Evolutionary conservation across 164 flowering plant species (phyloP).

Genomic region (Stephania cephalantha): DNA sequence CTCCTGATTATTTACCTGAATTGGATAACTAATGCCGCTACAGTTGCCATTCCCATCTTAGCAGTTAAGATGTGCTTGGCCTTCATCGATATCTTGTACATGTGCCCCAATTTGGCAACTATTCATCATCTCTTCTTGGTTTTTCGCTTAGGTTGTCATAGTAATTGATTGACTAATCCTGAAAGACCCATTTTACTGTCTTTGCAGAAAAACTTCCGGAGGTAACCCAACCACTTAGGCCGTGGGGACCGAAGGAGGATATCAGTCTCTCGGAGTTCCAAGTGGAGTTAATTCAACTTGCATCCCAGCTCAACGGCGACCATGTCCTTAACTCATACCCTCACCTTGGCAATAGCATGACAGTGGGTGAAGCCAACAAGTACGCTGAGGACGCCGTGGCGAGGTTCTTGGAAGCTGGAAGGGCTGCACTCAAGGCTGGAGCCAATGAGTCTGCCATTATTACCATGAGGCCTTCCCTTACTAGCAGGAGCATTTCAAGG

Average conservation of each 20-base stretch:
- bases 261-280: conserved; percentile 72
- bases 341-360: conserved; percentile 64
- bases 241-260: conserved; percentile 67
- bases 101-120: background rate
- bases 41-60: background rate
- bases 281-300: conserved; percentile 85
- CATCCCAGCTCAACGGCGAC: conserved; percentile 88
- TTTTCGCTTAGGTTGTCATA: background rate
- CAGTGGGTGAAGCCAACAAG: conserved; percentile 62
- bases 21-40: background rate
- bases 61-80: background rate
- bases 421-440: conserved; percentile 74
- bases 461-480: conserved; percentile 87
- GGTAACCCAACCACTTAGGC: conserved; percentile 47
- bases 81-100: no score
- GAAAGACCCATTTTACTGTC: background rate
- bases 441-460: conserved; percentile 88
- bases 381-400: conserved; percentile 89
- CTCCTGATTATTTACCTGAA: background rate
- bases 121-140: background rate
- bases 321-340: conserved; percentile 74
- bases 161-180: background rate
- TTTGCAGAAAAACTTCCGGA: conserved; percentile 59
- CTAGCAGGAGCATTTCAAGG: conserved; percentile 41
- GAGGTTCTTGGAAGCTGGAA: conserved; percentile 90